Evolutionary conservation across 345 rosid species (phyloP), one percentile per base, ranked within the genome.

Genomic region (Boechera stricta): DNA sequence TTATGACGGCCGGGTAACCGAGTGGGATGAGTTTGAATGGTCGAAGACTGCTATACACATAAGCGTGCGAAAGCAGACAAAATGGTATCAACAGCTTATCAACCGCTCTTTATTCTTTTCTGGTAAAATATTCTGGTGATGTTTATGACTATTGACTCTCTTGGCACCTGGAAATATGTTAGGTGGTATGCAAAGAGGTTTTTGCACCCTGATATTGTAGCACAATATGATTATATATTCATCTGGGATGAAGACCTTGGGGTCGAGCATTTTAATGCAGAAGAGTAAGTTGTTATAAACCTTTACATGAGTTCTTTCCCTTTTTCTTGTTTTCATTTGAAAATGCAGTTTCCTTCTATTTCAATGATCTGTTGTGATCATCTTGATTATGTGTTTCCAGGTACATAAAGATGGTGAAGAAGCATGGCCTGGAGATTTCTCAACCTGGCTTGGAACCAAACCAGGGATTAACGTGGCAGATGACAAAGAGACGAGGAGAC

Each of bases 181-280:
- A 96, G 98, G 99, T 93, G 99, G 99, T 96, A 93, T 81, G 99
- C 99, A 57, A 96, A 96, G 86, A 90, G 99, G 55, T 96, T 96
- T 81, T 85, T 96, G 87, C 99, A 96, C 83, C 99, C 99, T 64
- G 91, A 90, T 85, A 91, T 96, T 33, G 90, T 96, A 69, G 98
- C 99, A 45, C 45, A 89, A 12, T 96, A 96, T 77, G 99, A 96
- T 74, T 96, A 93, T 82, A 88, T 95, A 67, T 95, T 95, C 79
- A 88, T 92, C 57, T 95, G 99, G 97, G 98, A 92, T 59, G 99
- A 96, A 80, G 99, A 95, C 79, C 85, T 95, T 60, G 97, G 98
- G 29, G 99, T 95, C 10, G 92, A 91, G 77, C 90, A 95, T 84
- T 95, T 93, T 69, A 75, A 90, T 75, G 94, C 96, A 59, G 98